A percentile compares a stretch with the other conserved stretches of the same genome.
Conservation (phyloP, 306 rosid genomes). For the Casuarina glauca region DNA sequence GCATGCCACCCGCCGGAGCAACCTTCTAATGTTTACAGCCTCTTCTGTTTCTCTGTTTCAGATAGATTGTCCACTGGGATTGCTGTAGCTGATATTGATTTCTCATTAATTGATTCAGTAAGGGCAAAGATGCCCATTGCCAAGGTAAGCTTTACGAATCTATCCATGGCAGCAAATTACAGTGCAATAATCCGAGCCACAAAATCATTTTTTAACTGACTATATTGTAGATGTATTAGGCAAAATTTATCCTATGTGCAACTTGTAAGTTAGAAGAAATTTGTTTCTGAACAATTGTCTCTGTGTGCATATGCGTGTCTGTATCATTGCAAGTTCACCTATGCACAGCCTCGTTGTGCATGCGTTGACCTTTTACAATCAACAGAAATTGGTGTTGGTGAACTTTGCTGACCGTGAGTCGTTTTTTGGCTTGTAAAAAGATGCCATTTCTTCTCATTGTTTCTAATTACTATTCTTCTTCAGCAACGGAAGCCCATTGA, state of each 20-base stretch:
- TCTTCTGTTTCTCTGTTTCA: slow-evolving; percentile 38
- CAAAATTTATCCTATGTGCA: no score
- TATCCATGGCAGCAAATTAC: background rate
- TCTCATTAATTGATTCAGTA: slow-evolving; percentile 66
- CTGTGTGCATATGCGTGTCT: background rate
- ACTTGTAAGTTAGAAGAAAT: background rate
- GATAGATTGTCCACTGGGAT: slow-evolving; percentile 85
- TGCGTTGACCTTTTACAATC: background rate
- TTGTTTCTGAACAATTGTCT: background rate
- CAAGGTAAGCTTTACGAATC: slow-evolving; percentile 43
- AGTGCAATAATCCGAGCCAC: background rate
- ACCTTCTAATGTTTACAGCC: slow-evolving; percentile 14
- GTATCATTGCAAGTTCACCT: background rate
- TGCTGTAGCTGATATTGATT: slow-evolving; percentile 78
- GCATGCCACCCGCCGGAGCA: background rate
- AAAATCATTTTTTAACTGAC: background rate
- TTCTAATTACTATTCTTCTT: slow-evolving; percentile 22
- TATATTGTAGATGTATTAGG: background rate
- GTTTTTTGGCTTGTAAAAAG: background rate
- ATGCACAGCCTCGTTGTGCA: background rate
- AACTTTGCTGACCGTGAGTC: background rate
- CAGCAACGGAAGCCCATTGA: slow-evolving; percentile 91
- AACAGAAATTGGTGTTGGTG: background rate
- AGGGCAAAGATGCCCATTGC: slow-evolving; percentile 88
- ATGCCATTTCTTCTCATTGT: background rate